These are phyloP conservation scores for Telopea speciosissima DNA, from an alignment of 177 flowering plant genomes.

Conservation along the genomic window DNA sequence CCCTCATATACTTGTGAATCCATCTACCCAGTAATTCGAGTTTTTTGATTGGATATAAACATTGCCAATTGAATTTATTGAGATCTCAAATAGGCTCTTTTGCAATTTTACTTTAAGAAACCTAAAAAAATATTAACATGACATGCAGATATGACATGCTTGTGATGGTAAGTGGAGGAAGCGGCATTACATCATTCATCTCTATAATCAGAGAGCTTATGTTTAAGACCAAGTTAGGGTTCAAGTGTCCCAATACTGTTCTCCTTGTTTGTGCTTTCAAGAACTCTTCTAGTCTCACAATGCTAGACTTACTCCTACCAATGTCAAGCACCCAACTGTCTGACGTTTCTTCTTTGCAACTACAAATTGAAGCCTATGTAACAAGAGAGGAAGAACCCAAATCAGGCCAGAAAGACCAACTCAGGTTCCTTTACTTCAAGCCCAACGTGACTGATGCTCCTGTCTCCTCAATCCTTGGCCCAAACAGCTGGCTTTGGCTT, in stretches of 20 bases:
- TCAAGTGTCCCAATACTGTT: conserved; percentile 38
- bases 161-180: conserved; percentile 80
- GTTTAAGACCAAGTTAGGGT: conserved; percentile 16
- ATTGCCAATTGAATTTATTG: too few species aligned
- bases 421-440: conserved; percentile 46
- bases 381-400: conserved; percentile 46
- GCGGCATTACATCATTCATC: conserved; percentile 77
- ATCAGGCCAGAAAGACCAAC: conserved; percentile 17
- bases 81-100: too few species aligned
- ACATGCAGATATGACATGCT: conserved; percentile 59
- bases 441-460: conserved; percentile 29
- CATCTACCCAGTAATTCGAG: too few species aligned
- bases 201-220: conserved; percentile 62
- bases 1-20: too few species aligned
- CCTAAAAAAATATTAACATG: too few species aligned
- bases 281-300: conserved; percentile 46
- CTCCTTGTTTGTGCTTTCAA: conserved; percentile 51
- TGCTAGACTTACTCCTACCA: conserved; percentile 64
- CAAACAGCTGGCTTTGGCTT: conserved; percentile 39
- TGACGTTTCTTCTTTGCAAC: conserved; percentile 17
- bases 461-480: conserved; percentile 25
- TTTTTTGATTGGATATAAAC: too few species aligned
- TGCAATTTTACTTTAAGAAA: too few species aligned
- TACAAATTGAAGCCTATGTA: conserved; percentile 61
- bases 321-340: conserved; percentile 24